A percentile compares a stretch with the other conserved stretches of the same genome.
These are phyloP conservation scores for Colletotrichum destructivum DNA, from an alignment of 2,329 filamentous ascomycete species.

Conservation along the genomic window DNA sequence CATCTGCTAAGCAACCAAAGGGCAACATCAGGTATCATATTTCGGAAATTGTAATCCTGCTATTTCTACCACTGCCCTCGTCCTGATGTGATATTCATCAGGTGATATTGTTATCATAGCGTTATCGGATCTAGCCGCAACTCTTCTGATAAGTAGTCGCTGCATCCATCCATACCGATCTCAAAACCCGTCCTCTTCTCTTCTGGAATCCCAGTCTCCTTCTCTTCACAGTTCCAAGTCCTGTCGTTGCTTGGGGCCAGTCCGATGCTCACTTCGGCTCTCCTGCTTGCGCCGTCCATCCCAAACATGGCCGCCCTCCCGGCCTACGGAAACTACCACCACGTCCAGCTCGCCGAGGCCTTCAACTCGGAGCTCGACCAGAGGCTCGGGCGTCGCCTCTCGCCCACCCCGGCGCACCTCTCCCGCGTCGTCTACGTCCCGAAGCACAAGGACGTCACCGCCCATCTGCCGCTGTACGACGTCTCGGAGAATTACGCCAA, in stretches of 20 bases:
- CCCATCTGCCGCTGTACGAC: conserved; percentile 43
- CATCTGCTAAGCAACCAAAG: background rate
- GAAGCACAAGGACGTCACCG: conserved; percentile 18
- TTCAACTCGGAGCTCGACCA: conserved; percentile 8
- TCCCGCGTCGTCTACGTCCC: conserved; percentile 41
- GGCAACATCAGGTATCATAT: background rate
- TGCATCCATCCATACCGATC: too few relatives aligned
- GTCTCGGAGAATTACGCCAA: conserved; percentile 26
- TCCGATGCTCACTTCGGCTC: background rate
- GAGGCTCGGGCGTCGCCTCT: conserved; percentile 25
- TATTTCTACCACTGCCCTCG: background rate
- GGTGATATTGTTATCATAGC: background rate
- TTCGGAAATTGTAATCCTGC: background rate
- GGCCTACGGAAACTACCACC: background rate
- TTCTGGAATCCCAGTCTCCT: too few relatives aligned
- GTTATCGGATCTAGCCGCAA: background rate
- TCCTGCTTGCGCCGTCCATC: background rate
- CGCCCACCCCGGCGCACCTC: conserved; percentile 31
- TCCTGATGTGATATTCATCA: background rate
- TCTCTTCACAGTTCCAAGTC: background rate
- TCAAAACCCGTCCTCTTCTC: too few relatives aligned
- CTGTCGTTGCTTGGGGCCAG: background rate
- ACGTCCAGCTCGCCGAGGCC: background rate
- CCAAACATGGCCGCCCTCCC: conserved; percentile 23
- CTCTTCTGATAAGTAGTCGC: background rate